Base-by-base conservation (phyloP, 805 yeast species). In the Scheffersomyces ergatensis region DNA sequence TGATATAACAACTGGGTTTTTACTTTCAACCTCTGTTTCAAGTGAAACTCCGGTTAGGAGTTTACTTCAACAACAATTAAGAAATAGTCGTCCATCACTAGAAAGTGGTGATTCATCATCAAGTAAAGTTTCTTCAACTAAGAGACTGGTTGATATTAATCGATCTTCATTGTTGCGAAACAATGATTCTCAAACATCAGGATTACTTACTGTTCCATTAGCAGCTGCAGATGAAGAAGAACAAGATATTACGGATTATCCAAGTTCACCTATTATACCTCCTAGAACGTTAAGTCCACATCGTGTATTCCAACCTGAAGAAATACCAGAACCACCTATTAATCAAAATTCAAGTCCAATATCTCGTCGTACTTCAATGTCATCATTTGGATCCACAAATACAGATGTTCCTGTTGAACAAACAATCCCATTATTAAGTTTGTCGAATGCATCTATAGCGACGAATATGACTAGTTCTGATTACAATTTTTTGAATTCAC, bases 351-450 rank as follows among this genome's bases (percentile, higher is more conserved):
- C 12, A 6, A 8, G 12, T 26, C 29, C 29, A 9, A 5, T 6
- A 23, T 53, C 57, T 2, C 44, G 62, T 16, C 39, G 49, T 21
- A 54, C 57, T 6, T 60, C 65, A 2, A 21, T 52, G 12, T 36
- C 50, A 2, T 58, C 66, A 11, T 29, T 41, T 33, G 20, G 20
- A 15, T 17, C 31, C 9, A 31, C 3, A 6, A 20, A 23, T 12
- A 38, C 38, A 13, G 45, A 42, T 24, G 56, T 54, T 27, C 56
- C 58, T 5, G 37, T 57, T 20, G 68, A 63, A 7, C 67, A 60
- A 42, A 57, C 57, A 3, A 48, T 64, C 17, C 71, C 70, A 15
- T 48, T 65, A 15, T 49, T 65, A 19, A 49, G 45, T 9, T 44
- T 51, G 35, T 63, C 70, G 1, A 49, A 52, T 11, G 42, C 60